phyloP scores from a whole-genome alignment of 495 filamentous ascomycete genomes.

The Aspergillus panamensis region DNA sequence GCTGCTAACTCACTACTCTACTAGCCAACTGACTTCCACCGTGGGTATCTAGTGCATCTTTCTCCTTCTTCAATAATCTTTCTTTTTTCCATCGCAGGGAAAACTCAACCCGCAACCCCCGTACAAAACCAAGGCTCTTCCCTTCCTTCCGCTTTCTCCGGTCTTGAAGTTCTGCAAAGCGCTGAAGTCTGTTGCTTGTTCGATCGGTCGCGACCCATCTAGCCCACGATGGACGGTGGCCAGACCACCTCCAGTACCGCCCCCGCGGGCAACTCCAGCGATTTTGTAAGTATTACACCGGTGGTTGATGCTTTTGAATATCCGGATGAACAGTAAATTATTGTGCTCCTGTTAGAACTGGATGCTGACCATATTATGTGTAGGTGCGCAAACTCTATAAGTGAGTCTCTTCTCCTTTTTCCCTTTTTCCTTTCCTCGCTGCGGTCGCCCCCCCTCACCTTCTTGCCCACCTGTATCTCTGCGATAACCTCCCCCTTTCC shows the following conservation, averaged over 20 bases:
- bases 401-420: conserved; percentile 50
- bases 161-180: conserved; percentile 22
- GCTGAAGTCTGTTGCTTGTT: conserved; percentile 37
- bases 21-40: conserved; percentile 5
- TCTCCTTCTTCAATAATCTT: conserved; percentile 9
- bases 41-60: conserved; percentile 2
- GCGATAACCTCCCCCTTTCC: conserved; percentile 11
- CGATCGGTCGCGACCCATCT: conserved; percentile 50
- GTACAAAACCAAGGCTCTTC: conserved; percentile 12
- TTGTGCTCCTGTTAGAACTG: conserved; percentile 15
- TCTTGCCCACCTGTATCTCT: conserved; percentile 6
- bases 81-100: conserved; percentile 9
- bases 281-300: conserved; percentile 60
- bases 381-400: conserved; percentile 99
- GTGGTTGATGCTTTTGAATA: conserved; percentile 7
- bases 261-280: conserved; percentile 68
- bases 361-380: conserved; percentile 29
- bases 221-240: conserved; percentile 51
- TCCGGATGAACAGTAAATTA: conserved; percentile 9
- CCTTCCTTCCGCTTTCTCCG: conserved; percentile 24
- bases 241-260: conserved; percentile 48
- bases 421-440: conserved; percentile 16
- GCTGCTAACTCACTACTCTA: too few relatives aligned
- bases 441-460: conserved; percentile 11
- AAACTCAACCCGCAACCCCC: conserved; percentile 7